Base-by-base conservation (phyloP, 129 eudicot genomes). In the Escallonia rubra region DNA sequence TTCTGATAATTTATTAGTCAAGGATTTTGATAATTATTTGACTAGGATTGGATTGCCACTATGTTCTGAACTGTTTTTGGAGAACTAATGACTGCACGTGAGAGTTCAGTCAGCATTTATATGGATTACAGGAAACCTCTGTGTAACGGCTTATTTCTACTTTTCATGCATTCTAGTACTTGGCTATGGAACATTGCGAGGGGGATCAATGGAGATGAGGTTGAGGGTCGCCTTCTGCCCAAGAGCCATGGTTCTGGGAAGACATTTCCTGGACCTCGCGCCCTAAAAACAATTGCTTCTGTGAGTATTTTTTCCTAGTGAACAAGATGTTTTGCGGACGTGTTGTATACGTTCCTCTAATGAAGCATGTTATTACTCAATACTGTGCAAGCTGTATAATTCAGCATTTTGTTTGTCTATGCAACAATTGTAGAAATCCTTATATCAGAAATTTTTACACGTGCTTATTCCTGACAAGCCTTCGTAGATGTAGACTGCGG, bases 101-200 rank as follows among this genome's bases (percentile, higher is more conserved):
- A 47, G 2, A 2, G 23, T 34, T 46, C 14, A 45, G 44, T 38
- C 38, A 10, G 38, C 16, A 64, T 64, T 64, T 41, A 8, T 9
- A 14, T 9, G 15, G 8, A 45, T 5, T 4, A 23, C 49, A 7
- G 56, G 34, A 23, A 23, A 23, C 1, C 11, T 23, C 34, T 23
- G 34, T 55, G 47, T 10, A 4, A 58, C 1, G 70, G 16, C 48
- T 41, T 1, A 6, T 45, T 72, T 10, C 12, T 56, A 60, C 66
- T 10, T 64, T 58, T 59, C 75, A 51, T 76, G 63, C 64, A 45
- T 61, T 10, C 39, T 76, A 93, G 98, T 64, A 89, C 96, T 57
- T 93, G 98, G 98, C 74, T 93, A 65, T 93, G 98, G 98, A 93
- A 89, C 73, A 77, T 70, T 68, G 96, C 98, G 16, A 76, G 98